A percentile compares a stretch with the other conserved stretches of the same genome.
These are phyloP conservation scores for Aureobasidium uvarum DNA, from an alignment of 2,329 filamentous ascomycete genomes.

Conservation along the genomic window DNA sequence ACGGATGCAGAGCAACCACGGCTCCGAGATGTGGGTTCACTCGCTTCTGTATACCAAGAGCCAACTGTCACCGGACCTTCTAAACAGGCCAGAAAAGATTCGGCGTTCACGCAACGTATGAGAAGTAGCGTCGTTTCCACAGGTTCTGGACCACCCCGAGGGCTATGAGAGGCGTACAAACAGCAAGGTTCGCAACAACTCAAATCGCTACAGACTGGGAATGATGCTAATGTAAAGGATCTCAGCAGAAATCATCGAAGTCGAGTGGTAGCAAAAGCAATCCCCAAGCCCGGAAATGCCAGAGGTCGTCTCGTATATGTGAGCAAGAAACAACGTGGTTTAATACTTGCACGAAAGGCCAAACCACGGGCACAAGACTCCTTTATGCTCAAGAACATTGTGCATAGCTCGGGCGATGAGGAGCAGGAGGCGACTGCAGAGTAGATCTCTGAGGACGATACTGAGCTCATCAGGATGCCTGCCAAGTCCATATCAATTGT, in stretches of 20 bases:
- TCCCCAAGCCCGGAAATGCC: not conserved
- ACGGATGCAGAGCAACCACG: not conserved
- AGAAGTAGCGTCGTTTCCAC: not conserved
- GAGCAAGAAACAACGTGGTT: not conserved
- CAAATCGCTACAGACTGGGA: not conserved
- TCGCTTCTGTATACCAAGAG: not conserved
- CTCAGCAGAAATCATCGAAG: not conserved
- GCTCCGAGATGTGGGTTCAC: slow-evolving; percentile 1
- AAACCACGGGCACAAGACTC: not conserved
- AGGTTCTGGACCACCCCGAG: not conserved
- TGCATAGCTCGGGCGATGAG: not conserved
- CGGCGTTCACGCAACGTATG: not conserved
- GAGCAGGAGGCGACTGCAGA: not conserved
- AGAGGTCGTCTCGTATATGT: not conserved
- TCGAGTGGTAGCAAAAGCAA: not conserved
- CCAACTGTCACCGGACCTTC: not conserved
- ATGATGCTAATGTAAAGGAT: not conserved
- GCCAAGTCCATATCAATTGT: not conserved
- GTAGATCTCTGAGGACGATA: not conserved
- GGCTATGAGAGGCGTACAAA: not conserved
- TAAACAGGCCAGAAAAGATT: not conserved
- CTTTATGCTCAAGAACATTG: not conserved
- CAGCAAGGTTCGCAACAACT: not conserved
- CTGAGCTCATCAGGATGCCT: not conserved
- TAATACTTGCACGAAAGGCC: not conserved